Percentiles rank a stretch among this genome's conserved stretches.
Evolutionary conservation across 1,139 yeast species (phyloP).

Genomic region (Debaryomycetaceae sp.): DNA sequence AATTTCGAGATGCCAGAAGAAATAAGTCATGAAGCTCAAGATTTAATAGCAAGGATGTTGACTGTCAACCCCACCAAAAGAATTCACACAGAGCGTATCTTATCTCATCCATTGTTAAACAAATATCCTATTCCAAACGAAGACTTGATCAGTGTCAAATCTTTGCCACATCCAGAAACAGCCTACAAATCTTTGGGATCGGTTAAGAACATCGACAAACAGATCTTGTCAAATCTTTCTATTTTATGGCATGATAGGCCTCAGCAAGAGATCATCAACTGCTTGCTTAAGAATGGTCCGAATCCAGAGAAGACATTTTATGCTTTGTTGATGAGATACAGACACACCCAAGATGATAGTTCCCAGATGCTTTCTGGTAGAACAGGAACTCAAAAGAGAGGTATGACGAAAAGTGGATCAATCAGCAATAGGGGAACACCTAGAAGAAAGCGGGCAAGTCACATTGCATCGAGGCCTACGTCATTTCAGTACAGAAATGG

Average conservation of each 20-base stretch:
- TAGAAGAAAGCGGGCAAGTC: constrained; percentile 44
- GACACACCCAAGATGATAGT: constrained; percentile 43
- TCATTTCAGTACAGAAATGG: constrained; percentile 45
- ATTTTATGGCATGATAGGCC: constrained; percentile 75
- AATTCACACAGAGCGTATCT: constrained; percentile 71
- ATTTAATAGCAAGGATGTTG: constrained; percentile 68
- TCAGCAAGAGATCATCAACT: constrained; percentile 50
- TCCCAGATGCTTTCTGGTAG: constrained; percentile 14
- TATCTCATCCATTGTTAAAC: constrained; percentile 69
- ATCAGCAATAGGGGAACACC: constrained; percentile 28
- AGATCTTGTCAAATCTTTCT: constrained; percentile 63
- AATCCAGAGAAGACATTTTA: constrained; percentile 76
- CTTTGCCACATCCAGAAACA: constrained; percentile 64
- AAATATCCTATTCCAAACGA: constrained; percentile 58
- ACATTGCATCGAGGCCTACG: constrained; percentile 55
- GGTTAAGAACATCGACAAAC: constrained; percentile 53
- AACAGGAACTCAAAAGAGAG: constrained; percentile 12
- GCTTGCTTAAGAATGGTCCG: constrained; percentile 54
- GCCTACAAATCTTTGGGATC: constrained; percentile 49
- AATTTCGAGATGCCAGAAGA: constrained; percentile 69
- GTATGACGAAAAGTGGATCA: constrained; percentile 18
- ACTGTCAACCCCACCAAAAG: constrained; percentile 76
- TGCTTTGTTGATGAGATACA: constrained; percentile 57
- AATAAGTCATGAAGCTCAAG: constrained; percentile 63
- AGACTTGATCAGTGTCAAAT: constrained; percentile 48